Base-by-base conservation (phyloP, 164 flowering plant species). In the Hamamelis virginiana region DNA sequence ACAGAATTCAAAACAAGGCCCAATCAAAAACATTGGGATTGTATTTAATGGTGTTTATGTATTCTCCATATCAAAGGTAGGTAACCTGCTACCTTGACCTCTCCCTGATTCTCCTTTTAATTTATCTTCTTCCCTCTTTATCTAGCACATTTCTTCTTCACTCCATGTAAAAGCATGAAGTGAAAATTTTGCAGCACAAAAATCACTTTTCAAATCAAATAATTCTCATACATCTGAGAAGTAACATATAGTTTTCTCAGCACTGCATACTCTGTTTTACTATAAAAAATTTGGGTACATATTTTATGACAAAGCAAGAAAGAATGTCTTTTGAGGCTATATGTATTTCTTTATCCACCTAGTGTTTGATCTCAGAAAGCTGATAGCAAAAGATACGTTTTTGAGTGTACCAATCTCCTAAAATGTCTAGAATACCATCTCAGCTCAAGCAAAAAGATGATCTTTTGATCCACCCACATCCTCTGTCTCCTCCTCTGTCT, bases 391-490 rank as follows among this genome's bases (percentile, higher is more conserved):
- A 48, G 21, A 41, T 9, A 46, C 9, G 28, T 18, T 43, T 41
- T 69, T 56, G 62, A 67, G 65, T 50, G 60, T 52, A 23, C 50
- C 67, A 43, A 63, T 48, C 64, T 38, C 18, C 51, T 26, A 64
- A n/a, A 58, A 75, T 71, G 78, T 15, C 61, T 45, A 48, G 53
- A 74, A 55, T 61, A 74, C 56, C 62, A 21, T 45, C 62, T 50
- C 75, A 73, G 64, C 53, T 70, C 33, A 62, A 74, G 59, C 73
- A 67, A 50, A 74, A 52, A 61, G 72, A 78, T 67, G 77, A 72
- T 16, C 23, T 66, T 66, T 65, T 73, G 52, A 69, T 67, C 26
- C 53, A 70, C 58, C 76, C 79, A 64, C 79, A 72, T 70, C 67
- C 72, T 56, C 57, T 53, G 14, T 60, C 83, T 59, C 69, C 83